phyloP scores from a whole-genome alignment of 306 rosid species.

The Cicer arietinum region DNA sequence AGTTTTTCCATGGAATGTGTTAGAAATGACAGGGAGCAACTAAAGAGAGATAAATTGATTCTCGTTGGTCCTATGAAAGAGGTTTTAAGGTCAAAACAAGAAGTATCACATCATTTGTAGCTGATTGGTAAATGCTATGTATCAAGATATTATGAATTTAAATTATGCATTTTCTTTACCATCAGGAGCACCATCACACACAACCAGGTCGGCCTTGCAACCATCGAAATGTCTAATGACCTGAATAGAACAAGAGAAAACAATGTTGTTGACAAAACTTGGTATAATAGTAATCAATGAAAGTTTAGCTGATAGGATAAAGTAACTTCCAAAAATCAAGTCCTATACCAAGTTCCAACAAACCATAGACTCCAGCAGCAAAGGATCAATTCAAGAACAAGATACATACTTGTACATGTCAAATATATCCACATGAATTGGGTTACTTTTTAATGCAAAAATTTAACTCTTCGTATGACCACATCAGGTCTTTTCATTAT shows the following conservation, averaged over 20 bases:
- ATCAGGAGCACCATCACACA: slow-evolving; percentile 99
- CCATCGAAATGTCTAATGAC: slow-evolving; percentile 97
- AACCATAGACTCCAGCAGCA: not conserved
- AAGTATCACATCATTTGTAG: not conserved
- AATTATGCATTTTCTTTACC: slow-evolving; percentile 55
- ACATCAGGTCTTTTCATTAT: slow-evolving; percentile 15
- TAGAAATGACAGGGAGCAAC: slow-evolving; percentile 11
- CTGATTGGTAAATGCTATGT: slow-evolving; percentile 17
- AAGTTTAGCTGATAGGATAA: slow-evolving; percentile 13
- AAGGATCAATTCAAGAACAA: not conserved
- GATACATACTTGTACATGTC: not conserved
- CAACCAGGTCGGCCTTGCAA: slow-evolving; percentile 97
- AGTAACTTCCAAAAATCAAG: slow-evolving; percentile 15
- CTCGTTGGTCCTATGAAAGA: slow-evolving; percentile 13
- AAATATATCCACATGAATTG: slow-evolving; percentile 23
- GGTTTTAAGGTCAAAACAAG: slow-evolving; percentile 1
- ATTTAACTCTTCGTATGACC: not conserved
- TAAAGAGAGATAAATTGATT: slow-evolving; percentile 4
- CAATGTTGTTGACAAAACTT: not conserved
- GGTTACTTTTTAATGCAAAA: slow-evolving; percentile 7
- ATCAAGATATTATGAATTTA: slow-evolving; percentile 26
- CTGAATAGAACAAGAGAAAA: slow-evolving; percentile 53
- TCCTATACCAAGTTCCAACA: slow-evolving; percentile 17
- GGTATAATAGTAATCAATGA: slow-evolving; percentile 12
- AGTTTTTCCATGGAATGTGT: not conserved